phyloP scores from a whole-genome alignment of 768 basidiomycete genomes.

The Mycena chlorophos region DNA sequence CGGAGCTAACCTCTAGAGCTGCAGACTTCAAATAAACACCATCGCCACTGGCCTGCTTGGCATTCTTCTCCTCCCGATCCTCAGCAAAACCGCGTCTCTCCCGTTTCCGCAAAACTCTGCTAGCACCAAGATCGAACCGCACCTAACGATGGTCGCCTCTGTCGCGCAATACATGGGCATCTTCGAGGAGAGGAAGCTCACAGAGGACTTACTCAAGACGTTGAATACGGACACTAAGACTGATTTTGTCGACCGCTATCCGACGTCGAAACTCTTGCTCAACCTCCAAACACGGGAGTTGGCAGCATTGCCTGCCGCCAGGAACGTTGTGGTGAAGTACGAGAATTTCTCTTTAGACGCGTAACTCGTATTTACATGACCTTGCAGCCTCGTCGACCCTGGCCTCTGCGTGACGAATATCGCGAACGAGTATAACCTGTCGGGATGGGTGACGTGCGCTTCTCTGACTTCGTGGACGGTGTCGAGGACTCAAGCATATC shows the following conservation, averaged over 20 bases:
- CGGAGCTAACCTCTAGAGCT: too few species aligned
- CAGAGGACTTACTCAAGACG: slow-evolving; percentile 6
- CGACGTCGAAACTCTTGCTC: slow-evolving; percentile 11
- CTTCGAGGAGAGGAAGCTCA: not conserved
- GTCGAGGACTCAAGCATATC: not conserved
- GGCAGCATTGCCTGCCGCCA: slow-evolving; percentile 3
- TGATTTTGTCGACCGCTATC: slow-evolving; percentile 5
- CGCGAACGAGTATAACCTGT: not conserved
- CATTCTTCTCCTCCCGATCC: slow-evolving; percentile 11
- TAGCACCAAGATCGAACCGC: slow-evolving; percentile 1
- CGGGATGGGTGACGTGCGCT: not conserved
- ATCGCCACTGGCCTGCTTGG: slow-evolving; percentile 15
- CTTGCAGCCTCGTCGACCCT: slow-evolving; percentile 7
- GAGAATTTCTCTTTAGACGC: not conserved
- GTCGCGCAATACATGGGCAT: slow-evolving; percentile 2
- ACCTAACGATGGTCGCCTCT: slow-evolving; percentile 15
- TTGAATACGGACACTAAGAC: slow-evolving; percentile 4
- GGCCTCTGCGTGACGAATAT: slow-evolving; percentile 3
- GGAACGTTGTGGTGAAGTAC: slow-evolving; percentile 18
- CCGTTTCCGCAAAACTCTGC: slow-evolving; percentile 1
- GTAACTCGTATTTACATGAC: not conserved
- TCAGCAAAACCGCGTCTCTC: slow-evolving; percentile 12
- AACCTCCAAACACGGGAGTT: slow-evolving; percentile 3
- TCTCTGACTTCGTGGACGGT: not conserved
- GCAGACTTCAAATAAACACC: slow-evolving; percentile 13